These are phyloP conservation scores for Picocystis sp. DNA, from an alignment of 163 green algal genomes.

Conservation along the genomic window DNA sequence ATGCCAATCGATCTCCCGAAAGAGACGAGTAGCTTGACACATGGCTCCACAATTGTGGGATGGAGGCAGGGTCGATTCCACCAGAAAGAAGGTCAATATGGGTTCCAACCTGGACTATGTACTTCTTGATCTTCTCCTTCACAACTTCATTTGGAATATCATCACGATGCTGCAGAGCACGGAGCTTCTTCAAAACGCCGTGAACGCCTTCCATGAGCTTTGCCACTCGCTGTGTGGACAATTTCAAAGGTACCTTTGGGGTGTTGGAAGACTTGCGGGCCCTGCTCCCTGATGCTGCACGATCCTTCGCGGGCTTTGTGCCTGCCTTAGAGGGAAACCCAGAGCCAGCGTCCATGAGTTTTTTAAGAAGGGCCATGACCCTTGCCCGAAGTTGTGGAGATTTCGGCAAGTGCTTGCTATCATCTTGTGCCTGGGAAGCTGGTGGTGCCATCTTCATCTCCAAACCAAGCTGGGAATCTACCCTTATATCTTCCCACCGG, in stretches of 20 bases:
- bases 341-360: constrained; percentile 11
- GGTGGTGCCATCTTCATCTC: constrained; percentile 35
- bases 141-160: not conserved
- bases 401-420: constrained; percentile 1
- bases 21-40: too few species aligned
- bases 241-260: not conserved
- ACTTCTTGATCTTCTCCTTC: constrained; percentile 6
- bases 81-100: not conserved
- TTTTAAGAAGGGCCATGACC: constrained; percentile 16
- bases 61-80: too few species aligned
- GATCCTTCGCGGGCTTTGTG: not conserved
- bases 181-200: not conserved
- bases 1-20: too few species aligned
- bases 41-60: too few species aligned
- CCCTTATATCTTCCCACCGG: constrained; percentile 24
- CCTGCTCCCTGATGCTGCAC: not conserved
- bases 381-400: constrained; percentile 16
- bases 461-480: constrained; percentile 47
- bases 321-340: not conserved
- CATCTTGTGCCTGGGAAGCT: constrained; percentile 9
- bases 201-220: not conserved
- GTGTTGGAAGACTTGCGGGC: not conserved
- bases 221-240: not conserved
- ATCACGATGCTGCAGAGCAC: not conserved
- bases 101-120: not conserved